phyloP scores from a whole-genome alignment of 805 yeast species.

The Kazachstania kunashirensis region DNA sequence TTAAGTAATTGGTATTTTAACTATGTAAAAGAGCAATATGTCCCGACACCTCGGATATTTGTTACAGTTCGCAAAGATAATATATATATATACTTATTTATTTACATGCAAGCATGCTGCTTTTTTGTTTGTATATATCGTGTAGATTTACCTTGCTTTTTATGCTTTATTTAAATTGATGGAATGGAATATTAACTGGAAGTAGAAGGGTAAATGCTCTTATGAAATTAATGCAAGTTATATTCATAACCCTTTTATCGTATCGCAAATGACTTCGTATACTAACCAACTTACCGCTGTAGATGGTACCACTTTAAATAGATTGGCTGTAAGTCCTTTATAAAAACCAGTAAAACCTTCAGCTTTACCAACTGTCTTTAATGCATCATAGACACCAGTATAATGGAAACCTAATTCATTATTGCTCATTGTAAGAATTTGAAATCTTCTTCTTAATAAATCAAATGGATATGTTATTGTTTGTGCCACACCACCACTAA shows the following conservation, averaged over 20 bases:
- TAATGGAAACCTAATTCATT: conserved; percentile 74
- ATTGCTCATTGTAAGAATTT: conserved; percentile 71
- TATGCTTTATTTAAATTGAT: no score
- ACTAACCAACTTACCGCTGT: conserved; percentile 93
- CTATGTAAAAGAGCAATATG: no score
- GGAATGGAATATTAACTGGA: no score
- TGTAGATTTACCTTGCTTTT: no score
- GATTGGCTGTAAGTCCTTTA: conserved; percentile 74
- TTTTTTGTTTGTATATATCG: no score
- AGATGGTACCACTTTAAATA: conserved; percentile 80
- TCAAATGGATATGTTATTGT: conserved; percentile 88
- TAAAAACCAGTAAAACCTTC: conserved; percentile 78
- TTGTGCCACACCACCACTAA: conserved; percentile 84
- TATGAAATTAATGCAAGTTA: no score
- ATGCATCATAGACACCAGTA: conserved; percentile 64
- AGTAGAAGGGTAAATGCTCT: no score
- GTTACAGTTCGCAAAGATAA: no score
- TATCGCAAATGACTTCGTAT: conserved; percentile 48
- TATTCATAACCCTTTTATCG: background rate
- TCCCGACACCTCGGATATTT: no score
- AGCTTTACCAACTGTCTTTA: conserved; percentile 51
- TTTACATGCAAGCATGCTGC: no score
- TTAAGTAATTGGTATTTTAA: no score
- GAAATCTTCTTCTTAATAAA: conserved; percentile 78
- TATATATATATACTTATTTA: no score